Evolutionary conservation across 371 early-diverging fungal species (phyloP), one percentile per base, ranked within the genome.

Genomic region (Ordospora pajunii): DNA sequence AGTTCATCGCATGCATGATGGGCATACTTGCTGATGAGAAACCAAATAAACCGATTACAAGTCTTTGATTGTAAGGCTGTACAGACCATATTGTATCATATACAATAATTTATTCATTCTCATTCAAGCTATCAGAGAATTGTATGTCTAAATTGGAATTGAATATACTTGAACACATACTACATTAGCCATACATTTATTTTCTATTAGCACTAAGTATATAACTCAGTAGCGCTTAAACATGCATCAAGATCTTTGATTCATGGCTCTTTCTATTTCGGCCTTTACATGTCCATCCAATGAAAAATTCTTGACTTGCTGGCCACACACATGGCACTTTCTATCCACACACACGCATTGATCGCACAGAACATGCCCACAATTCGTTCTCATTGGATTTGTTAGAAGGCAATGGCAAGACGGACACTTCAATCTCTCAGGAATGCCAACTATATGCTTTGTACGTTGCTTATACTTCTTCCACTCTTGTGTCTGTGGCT

Each of bases 401-500:
- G 27, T 46, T 42, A 83, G 53, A 21, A 85, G n/a, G 17, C 53
- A 70, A 19, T 75, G 51, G 65, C 86, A 85, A 9, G 65, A 54
- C 17, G 68, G 52, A 68, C 86, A 85, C 27, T 51, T 68, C 1
- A 85, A 76, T 32, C 63, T 44, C n/a, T 37, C 25, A 8, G 85
- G 82, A 52, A 77, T 65, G 14, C 68, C 49, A 54, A 21, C 45
- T 0, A 21, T 22, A 22, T 17, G 27, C 21, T 37, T 40, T 3
- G 8, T 23, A 19, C 32, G 54, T n/a, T 67, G 65, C 46, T 43
- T 64, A 25, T 72, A 49, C 54, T 76, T 82, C 25, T 82, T 64
- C 78, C 84, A 85, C 51, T 85, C 82, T 63, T 80, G 78, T 44
- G 66, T 73, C 69, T 83, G 84, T 48, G 84, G 84, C 75, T 81